These are phyloP conservation scores for Termitomyces sp. DNA, from an alignment of 1,284 basidiomycete species.

Conservation along the genomic window DNA sequence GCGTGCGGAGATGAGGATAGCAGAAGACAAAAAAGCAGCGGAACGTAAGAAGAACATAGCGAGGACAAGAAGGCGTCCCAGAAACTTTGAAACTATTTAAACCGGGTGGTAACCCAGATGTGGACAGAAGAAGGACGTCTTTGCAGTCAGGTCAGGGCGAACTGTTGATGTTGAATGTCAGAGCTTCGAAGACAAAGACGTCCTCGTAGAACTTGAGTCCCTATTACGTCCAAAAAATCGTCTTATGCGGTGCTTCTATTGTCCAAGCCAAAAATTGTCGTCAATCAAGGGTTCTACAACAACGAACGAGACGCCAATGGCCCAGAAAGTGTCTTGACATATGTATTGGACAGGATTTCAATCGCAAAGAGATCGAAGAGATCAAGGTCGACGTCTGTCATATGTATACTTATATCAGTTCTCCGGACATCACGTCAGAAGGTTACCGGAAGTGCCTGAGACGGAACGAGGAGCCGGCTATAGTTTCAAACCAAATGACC, in stretches of 20 bases:
- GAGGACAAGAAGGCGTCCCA: background rate
- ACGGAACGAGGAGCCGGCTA: background rate
- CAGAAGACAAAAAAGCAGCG: constrained; percentile 12
- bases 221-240: constrained; percentile 6
- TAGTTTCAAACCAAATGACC: background rate
- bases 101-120: background rate
- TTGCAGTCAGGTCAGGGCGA: constrained; percentile 31
- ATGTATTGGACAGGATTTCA: background rate
- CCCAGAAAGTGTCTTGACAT: background rate
- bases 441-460: constrained; percentile 6
- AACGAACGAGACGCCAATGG: background rate
- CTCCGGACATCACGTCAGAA: constrained; percentile 15
- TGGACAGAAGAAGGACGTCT: constrained; percentile 18
- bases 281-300: background rate
- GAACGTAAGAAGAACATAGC: constrained; percentile 15
- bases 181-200: constrained; percentile 11
- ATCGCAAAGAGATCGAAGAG: constrained; percentile 4
- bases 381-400: constrained; percentile 19
- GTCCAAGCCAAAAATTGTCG: background rate
- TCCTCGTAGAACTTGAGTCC: background rate
- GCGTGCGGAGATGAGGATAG: constrained; percentile 11
- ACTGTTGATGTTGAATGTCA: constrained; percentile 26
- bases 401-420: constrained; percentile 20
- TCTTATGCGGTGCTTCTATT: background rate
- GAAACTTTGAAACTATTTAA: constrained; percentile 10